Evolutionary conservation across 2,329 filamentous ascomycete species (phyloP), one percentile per base, ranked within the genome.

Genomic region (Talaromyces sp.): DNA sequence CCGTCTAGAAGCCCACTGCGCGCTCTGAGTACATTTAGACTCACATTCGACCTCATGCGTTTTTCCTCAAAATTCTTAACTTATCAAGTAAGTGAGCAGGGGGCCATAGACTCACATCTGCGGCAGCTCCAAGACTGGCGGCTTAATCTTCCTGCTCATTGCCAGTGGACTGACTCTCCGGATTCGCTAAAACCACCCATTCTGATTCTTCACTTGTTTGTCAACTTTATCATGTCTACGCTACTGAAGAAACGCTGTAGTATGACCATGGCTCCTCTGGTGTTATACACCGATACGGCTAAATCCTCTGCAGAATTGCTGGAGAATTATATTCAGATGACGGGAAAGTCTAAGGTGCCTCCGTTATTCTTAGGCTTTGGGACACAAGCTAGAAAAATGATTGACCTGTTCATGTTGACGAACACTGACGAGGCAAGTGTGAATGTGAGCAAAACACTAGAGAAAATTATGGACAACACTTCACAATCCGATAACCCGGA

Each of bases 171-270:
- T 16, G 56, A 44, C 28, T 58, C 56, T 28, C 39, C 18, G 12
- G 56, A 58, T 14, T 58, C 56, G 14, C 21, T 42, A 25, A 58
- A 58, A 58, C 56, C 56, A 6, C 56, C 56, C 31, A 21, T 58
- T 16, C 21, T 58, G 39, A 28, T 44, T 28, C 56, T 58, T 44
- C 56, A 58, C 35, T 21, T 58, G 33, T 58, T 8, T n/a, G 16
- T 37, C 35, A 42, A 58, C 18, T 58, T 58, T 40, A 28, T 46
- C 7, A 42, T 58, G 21, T 40, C 56, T n/a, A 58, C 56, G 3
- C 23, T 46, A 7, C 40, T 58, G 11, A 28, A n/a, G 18, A 58
- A 28, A 28, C n/a, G 56, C 18, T 25, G 21, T 25, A 25, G 14
- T 46, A 23, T 25, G 42, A 21, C 14, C 11, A 23, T 46, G 11